phyloP scores from a whole-genome alignment of 2,329 filamentous ascomycete species.

The Penicillium corylophilum region DNA sequence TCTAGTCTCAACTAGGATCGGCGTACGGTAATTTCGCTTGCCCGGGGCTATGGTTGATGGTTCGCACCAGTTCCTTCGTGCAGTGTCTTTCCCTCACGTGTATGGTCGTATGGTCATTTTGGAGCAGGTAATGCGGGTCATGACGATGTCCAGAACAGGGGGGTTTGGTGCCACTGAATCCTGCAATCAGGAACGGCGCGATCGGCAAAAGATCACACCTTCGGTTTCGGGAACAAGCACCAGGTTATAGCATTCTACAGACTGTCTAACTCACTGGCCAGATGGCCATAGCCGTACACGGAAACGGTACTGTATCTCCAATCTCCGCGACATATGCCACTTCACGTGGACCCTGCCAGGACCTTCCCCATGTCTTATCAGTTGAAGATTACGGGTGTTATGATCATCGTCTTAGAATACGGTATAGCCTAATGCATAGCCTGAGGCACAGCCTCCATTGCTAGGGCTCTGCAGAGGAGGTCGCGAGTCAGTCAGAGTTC shows the following conservation, averaged over 20 bases:
- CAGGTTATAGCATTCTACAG: too few relatives aligned
- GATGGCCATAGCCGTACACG: neutral
- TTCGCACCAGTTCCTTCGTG: slow-evolving; percentile 4
- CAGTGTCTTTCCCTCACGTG: neutral
- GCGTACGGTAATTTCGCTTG: slow-evolving; percentile 5
- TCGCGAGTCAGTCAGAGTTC: slow-evolving; percentile 13
- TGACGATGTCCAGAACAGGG: neutral
- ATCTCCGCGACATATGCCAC: neutral
- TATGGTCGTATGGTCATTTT: neutral
- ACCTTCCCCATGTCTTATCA: neutral
- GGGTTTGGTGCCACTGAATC: neutral
- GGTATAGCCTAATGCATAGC: too few relatives aligned
- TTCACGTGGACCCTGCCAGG: neutral
- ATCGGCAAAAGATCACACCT: neutral
- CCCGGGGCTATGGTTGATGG: neutral
- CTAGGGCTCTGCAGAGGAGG: slow-evolving; percentile 4
- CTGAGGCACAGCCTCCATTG: neutral
- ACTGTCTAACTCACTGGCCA: neutral
- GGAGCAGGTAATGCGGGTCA: neutral
- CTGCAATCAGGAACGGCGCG: neutral
- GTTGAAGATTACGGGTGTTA: neutral
- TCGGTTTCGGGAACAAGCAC: neutral
- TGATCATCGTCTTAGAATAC: slow-evolving; percentile 1
- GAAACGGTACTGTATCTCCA: neutral
- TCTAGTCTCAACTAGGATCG: neutral